A percentile compares a stretch with the other conserved stretches of the same genome.
Conservation (phyloP, 768 basidiomycete species). For the Lactarius pseudohatsudake region DNA sequence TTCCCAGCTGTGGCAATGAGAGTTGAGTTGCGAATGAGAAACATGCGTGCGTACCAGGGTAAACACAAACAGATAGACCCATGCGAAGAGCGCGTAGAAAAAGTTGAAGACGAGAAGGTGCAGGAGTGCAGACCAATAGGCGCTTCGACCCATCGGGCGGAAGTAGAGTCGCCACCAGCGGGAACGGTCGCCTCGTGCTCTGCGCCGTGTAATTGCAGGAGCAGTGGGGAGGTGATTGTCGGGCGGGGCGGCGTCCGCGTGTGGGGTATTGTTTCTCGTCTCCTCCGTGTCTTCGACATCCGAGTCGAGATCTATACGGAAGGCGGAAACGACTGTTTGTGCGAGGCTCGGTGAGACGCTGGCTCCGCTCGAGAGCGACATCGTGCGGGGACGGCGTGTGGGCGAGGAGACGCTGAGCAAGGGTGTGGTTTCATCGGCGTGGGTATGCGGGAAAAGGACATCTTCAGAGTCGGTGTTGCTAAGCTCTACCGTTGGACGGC, state of each 20-base stretch:
- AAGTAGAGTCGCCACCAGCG: conserved; percentile 65
- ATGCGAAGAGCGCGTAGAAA: conserved; percentile 75
- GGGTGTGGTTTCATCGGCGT: conserved; percentile 49
- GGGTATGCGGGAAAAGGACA: conserved; percentile 30
- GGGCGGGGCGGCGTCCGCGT: conserved; percentile 3
- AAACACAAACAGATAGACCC: conserved; percentile 76
- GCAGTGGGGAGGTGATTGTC: conserved; percentile 16
- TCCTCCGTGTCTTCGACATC: conserved; percentile 36
- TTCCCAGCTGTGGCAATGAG: conserved; percentile 56
- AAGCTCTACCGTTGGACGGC: conserved; percentile 35
- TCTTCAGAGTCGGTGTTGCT: conserved; percentile 34
- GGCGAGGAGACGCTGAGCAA: conserved; percentile 37
- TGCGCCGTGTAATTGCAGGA: conserved; percentile 21
- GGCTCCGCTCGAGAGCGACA: conserved; percentile 48
- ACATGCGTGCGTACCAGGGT: conserved; percentile 60
- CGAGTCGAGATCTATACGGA: conserved; percentile 50
- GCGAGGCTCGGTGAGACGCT: conserved; percentile 64
- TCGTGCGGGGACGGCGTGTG: conserved; percentile 47
- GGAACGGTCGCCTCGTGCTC: conserved; percentile 27
- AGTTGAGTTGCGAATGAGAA: conserved; percentile 17
- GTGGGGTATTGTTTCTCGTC: conserved; percentile 18
- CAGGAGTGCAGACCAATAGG: conserved; percentile 66
- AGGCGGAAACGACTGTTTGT: conserved; percentile 70
- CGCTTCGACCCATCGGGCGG: conserved; percentile 51
- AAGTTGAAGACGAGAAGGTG: conserved; percentile 77